Percentiles rank a stretch among this genome's conserved stretches.
Evolutionary conservation across 768 basidiomycete genomes (phyloP).

Genomic region (Pleurotus ostreatus): DNA sequence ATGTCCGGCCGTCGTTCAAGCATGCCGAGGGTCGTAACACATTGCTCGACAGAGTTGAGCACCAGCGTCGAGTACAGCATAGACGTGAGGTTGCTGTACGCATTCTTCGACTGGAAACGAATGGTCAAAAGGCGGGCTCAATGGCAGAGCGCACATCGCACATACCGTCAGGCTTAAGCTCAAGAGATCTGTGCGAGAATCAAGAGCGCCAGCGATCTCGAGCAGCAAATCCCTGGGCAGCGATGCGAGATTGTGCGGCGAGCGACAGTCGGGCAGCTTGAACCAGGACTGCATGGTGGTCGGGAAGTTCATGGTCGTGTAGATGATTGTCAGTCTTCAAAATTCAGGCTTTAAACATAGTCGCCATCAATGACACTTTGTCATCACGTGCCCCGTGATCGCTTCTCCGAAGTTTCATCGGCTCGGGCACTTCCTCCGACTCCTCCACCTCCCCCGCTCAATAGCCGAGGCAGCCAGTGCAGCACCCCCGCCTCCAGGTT

Average conservation of each 20-base stretch:
- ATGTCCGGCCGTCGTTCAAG: constrained; percentile 48
- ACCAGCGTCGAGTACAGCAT: constrained; percentile 57
- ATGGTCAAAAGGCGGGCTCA: not conserved
- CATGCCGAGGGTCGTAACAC: constrained; percentile 61
- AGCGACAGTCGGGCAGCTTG: not conserved
- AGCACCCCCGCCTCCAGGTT: too few species aligned
- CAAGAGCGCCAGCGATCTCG: constrained; percentile 56
- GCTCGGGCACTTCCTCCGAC: not conserved
- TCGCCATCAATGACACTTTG: not conserved
- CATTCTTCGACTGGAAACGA: constrained; percentile 20
- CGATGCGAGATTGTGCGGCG: constrained; percentile 12
- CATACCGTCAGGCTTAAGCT: constrained; percentile 59
- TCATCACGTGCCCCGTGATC: not conserved
- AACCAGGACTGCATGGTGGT: not conserved
- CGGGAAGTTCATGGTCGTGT: not conserved
- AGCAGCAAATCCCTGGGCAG: constrained; percentile 61
- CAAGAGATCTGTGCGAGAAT: constrained; percentile 50
- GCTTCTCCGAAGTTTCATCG: not conserved
- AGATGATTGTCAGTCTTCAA: not conserved
- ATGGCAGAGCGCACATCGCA: constrained; percentile 11
- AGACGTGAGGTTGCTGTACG: constrained; percentile 50
- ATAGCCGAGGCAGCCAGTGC: not conserved
- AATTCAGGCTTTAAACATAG: not conserved
- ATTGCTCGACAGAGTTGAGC: constrained; percentile 55
- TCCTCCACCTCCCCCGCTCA: not conserved